A percentile compares a stretch with the other conserved stretches of the same genome.
Evolutionary conservation across 192 early-diverging fungal genomes (phyloP).

Genomic region (Entomortierella parvispora): DNA sequence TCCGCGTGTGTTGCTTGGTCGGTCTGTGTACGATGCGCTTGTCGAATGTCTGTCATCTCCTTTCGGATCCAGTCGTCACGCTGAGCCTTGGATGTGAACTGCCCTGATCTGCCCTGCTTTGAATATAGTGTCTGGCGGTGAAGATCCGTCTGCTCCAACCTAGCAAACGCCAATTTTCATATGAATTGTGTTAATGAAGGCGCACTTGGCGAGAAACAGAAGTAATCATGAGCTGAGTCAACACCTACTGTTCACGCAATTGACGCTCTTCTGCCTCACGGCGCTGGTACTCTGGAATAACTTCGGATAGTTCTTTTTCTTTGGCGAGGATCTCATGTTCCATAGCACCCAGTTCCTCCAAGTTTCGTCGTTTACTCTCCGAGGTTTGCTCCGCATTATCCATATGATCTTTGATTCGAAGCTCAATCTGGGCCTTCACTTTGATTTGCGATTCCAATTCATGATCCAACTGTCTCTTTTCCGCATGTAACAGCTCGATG

Average conservation of each 20-base stretch:
- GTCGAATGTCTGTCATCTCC: constrained; percentile 76
- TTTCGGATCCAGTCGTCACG: constrained; percentile 81
- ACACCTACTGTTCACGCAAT: constrained; percentile 71
- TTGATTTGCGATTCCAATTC: constrained; percentile 83
- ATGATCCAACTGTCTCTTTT: constrained; percentile 76
- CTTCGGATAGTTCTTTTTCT: constrained; percentile 69
- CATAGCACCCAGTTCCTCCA: constrained; percentile 50
- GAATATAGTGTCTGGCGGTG: constrained; percentile 82
- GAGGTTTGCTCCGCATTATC: constrained; percentile 54
- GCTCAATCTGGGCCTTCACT: constrained; percentile 79
- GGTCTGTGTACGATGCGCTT: constrained; percentile 60
- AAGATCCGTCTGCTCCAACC: constrained; percentile 70
- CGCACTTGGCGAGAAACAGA: too few relatives aligned
- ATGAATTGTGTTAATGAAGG: not conserved
- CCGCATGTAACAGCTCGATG: constrained; percentile 71
- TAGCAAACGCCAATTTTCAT: too few relatives aligned
- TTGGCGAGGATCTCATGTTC: constrained; percentile 69
- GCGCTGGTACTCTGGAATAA: constrained; percentile 74
- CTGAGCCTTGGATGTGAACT: constrained; percentile 76
- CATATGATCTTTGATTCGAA: constrained; percentile 84
- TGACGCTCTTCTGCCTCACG: constrained; percentile 65
- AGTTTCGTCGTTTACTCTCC: constrained; percentile 31
- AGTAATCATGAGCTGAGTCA: not conserved
- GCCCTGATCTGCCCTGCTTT: constrained; percentile 86
- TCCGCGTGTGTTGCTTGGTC: constrained; percentile 61